Conservation (phyloP, 495 filamentous ascomycete genomes). For the Penicillium coprophilum region DNA sequence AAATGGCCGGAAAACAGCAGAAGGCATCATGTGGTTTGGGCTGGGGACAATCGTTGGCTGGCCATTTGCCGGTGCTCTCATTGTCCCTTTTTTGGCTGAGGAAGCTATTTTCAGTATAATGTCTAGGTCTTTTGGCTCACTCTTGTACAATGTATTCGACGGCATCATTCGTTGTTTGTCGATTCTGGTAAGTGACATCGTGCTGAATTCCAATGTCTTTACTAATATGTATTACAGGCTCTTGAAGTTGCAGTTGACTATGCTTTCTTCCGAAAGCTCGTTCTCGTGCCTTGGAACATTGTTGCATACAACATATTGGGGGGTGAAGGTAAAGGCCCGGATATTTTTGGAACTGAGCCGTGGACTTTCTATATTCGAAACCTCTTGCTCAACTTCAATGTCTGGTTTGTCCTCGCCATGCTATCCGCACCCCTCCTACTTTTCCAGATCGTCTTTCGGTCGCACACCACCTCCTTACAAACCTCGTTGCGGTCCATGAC, state of each 20-base stretch:
- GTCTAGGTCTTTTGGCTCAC: conserved; percentile 56
- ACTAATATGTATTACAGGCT: conserved; percentile 39
- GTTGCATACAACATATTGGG: conserved; percentile 94
- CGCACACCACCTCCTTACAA: conserved; percentile 41
- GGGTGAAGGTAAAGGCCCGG: conserved; percentile 70
- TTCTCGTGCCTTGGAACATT: conserved; percentile 85
- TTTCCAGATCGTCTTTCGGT: conserved; percentile 47
- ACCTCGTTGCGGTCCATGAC: conserved; percentile 67
- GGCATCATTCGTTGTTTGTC: conserved; percentile 65
- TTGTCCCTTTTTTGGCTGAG: conserved; percentile 78
- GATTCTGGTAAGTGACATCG: conserved; percentile 61
- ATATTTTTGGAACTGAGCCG: conserved; percentile 94
- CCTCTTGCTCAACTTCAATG: conserved; percentile 88
- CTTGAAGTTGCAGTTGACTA: conserved; percentile 67
- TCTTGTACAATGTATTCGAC: conserved; percentile 58
- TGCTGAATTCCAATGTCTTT: conserved; percentile 5
- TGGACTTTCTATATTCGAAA: conserved; percentile 98
- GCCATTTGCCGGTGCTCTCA: conserved; percentile 87
- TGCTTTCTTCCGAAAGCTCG: conserved; percentile 77
- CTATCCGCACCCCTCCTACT: conserved; percentile 62
- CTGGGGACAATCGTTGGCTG: conserved; percentile 88
- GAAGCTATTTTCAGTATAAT: conserved; percentile 64
- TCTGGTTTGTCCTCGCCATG: conserved; percentile 88
- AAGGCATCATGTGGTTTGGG: conserved; percentile 89
- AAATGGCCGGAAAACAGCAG: conserved; percentile 69